phyloP scores from a whole-genome alignment of 345 rosid genomes.

The Zanthoxylum bungeanum region DNA sequence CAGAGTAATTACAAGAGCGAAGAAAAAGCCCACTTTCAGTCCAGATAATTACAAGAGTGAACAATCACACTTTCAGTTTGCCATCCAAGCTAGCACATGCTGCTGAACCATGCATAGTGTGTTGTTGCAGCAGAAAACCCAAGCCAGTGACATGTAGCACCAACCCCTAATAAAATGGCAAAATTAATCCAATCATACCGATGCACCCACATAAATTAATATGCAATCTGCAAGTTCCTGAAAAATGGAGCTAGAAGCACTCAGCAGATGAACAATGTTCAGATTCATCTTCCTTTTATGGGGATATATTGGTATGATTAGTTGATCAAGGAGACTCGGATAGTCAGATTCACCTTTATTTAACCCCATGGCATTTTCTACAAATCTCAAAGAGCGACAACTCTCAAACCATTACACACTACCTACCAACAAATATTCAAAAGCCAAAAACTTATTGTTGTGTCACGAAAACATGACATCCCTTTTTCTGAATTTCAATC shows the following conservation, averaged over 20 bases:
- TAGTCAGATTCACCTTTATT: not conserved
- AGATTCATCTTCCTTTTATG: not conserved
- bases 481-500: not conserved
- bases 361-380: not conserved
- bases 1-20: not conserved
- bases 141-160: not conserved
- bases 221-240: not conserved
- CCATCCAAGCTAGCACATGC: conserved; percentile 7
- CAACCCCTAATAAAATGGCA: not conserved
- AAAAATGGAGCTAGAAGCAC: not conserved
- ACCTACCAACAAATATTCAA: no score
- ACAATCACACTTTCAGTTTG: conserved; percentile 11
- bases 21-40: not conserved
- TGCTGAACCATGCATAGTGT: not conserved
- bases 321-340: not conserved
- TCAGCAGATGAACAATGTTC: not conserved
- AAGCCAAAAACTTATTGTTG: not conserved
- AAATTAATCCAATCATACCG: not conserved
- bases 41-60: not conserved
- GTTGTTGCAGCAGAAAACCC: not conserved
- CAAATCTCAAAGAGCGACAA: not conserved
- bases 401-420: no score
- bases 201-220: not conserved
- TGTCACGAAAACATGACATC: not conserved
- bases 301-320: not conserved